These are phyloP conservation scores for Cadophora luteo-olivacea DNA, from an alignment of 2,329 filamentous ascomycete genomes.

Conservation along the genomic window DNA sequence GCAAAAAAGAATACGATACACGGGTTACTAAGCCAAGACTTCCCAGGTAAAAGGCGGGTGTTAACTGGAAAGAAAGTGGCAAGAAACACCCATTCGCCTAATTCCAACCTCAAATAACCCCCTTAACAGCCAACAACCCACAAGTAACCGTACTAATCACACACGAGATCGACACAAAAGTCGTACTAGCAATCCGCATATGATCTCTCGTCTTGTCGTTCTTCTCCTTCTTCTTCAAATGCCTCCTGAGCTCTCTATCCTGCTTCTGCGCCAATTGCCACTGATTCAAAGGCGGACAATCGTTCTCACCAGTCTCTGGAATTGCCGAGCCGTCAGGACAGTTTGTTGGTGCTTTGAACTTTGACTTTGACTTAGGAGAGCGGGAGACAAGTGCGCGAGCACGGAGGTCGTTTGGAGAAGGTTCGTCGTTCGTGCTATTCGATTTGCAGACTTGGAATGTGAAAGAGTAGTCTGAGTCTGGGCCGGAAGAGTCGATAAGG, in stretches of 20 bases:
- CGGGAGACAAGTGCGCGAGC: background rate
- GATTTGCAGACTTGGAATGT: background rate
- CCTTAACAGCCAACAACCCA: background rate
- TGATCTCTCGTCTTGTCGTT: slow-evolving; percentile 3
- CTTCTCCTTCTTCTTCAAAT: slow-evolving; percentile 14
- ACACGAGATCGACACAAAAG: background rate
- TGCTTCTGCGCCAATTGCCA: slow-evolving; percentile 7
- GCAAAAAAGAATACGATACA: no score
- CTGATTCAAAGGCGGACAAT: background rate
- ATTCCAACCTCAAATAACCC: background rate
- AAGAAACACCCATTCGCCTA: background rate
- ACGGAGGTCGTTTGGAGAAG: background rate
- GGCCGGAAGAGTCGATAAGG: background rate
- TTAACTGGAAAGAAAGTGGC: no score
- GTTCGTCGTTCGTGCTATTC: background rate
- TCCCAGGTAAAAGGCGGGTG: no score
- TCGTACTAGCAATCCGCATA: slow-evolving; percentile 1
- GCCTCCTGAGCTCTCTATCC: background rate
- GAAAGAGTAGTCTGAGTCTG: background rate
- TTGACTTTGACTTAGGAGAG: background rate
- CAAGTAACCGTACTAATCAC: background rate
- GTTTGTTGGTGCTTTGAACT: background rate
- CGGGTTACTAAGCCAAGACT: no score
- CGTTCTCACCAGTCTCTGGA: background rate
- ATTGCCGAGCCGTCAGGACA: background rate